Conservation (phyloP, 1,139 yeast genomes). For the Kluyveromyces marxianus region DNA sequence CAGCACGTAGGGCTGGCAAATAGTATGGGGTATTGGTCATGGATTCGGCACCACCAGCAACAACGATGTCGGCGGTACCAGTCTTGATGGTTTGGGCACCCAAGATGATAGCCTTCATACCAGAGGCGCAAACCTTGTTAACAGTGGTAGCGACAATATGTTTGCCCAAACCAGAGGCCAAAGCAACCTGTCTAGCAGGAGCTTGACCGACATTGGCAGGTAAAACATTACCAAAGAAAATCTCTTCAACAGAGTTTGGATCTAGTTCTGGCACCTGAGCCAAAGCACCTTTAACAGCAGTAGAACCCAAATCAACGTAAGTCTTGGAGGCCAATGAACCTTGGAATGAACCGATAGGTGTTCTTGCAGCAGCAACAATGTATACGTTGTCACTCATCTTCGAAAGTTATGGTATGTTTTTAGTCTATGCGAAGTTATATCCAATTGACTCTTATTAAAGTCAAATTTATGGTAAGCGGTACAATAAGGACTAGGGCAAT, state of each 20-base stretch:
- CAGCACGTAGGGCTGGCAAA: conserved; percentile 74
- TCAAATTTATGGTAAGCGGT: neutral
- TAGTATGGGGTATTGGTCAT: conserved; percentile 97
- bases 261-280: conserved; percentile 76
- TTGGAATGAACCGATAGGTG: conserved; percentile 92
- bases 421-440: neutral
- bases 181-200: conserved; percentile 96
- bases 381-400: conserved; percentile 49
- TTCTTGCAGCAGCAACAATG: conserved; percentile 85
- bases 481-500: too few species aligned
- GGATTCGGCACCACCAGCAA: conserved; percentile 97
- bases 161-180: conserved; percentile 78
- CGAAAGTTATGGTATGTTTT: too few species aligned
- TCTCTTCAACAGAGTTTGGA: conserved; percentile 67
- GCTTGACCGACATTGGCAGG: conserved; percentile 95
- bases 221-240: conserved; percentile 86
- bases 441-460: neutral
- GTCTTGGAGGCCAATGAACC: conserved; percentile 69
- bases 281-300: conserved; percentile 84
- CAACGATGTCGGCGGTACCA: conserved; percentile 86
- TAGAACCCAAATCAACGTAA: conserved; percentile 82
- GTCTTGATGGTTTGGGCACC: conserved; percentile 88
- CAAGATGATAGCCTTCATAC: conserved; percentile 81
- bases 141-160: conserved; percentile 79
- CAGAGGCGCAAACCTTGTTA: conserved; percentile 97